Percentiles rank a stretch among this genome's conserved stretches.
Conservation (phyloP, 2,329 filamentous ascomycete species). For the Coniochaeta sp. region DNA sequence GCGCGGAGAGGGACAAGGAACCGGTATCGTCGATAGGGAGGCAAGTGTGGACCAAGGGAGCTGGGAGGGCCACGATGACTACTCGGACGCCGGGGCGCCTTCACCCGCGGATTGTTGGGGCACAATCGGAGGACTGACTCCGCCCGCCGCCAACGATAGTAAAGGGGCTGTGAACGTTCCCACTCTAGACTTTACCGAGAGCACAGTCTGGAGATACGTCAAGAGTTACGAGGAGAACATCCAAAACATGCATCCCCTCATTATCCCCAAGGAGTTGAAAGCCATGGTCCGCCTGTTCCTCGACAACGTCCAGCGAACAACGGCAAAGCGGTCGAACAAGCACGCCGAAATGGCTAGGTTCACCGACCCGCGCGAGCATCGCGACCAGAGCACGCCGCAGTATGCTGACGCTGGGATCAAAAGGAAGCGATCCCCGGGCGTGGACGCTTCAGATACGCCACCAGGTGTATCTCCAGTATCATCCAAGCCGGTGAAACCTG, state of each 20-base stretch:
- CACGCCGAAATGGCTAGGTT: background rate
- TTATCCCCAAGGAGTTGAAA: slow-evolving; percentile 44
- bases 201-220: slow-evolving; percentile 45
- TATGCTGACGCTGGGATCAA: slow-evolving; percentile 30
- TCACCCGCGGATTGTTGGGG: slow-evolving; percentile 53
- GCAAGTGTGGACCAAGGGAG: slow-evolving; percentile 25
- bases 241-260: slow-evolving; percentile 58
- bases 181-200: slow-evolving; percentile 45
- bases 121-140: slow-evolving; percentile 43
- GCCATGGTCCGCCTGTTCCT: slow-evolving; percentile 46
- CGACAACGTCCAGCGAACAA: slow-evolving; percentile 30
- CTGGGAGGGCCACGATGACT: slow-evolving; percentile 32
- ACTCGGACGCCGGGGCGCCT: slow-evolving; percentile 38
- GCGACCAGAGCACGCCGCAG: slow-evolving; percentile 4
- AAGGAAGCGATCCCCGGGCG: slow-evolving; percentile 39
- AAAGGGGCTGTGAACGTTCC: slow-evolving; percentile 28
- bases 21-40: slow-evolving; percentile 39
- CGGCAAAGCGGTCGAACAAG: background rate
- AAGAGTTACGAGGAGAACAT: slow-evolving; percentile 52
- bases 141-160: slow-evolving; percentile 15
- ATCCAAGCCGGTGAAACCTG: slow-evolving; percentile 41
- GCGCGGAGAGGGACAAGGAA: slow-evolving; percentile 65
- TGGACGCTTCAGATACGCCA: background rate
- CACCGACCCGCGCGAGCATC: background rate
- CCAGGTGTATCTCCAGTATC: background rate